A percentile compares a stretch with the other conserved stretches of the same genome.
Evolutionary conservation across 768 basidiomycete species (phyloP).

Genomic region (Podaxis rugospora): DNA sequence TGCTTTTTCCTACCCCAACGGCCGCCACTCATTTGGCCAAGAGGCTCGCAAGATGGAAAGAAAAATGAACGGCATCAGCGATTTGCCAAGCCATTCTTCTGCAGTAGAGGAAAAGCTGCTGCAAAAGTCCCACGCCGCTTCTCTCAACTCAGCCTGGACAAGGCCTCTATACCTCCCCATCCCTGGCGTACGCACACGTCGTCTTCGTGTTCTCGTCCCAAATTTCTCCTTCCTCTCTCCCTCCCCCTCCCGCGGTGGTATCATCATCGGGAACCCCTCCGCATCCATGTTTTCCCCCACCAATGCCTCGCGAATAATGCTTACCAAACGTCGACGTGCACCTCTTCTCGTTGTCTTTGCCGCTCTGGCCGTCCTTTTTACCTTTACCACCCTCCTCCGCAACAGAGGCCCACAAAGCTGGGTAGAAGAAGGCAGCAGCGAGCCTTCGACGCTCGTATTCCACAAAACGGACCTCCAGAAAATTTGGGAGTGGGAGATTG

Average conservation of each 20-base stretch:
- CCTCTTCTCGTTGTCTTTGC: conserved; percentile 49
- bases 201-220: conserved; percentile 55
- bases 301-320: conserved; percentile 35
- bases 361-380: conserved; percentile 47
- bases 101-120: conserved; percentile 37
- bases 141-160: conserved; percentile 36
- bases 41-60: background rate
- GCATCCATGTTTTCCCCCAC: background rate
- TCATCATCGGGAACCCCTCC: conserved; percentile 1
- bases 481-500: conserved; percentile 93
- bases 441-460: conserved; percentile 68
- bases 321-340: conserved; percentile 38
- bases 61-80: conserved; percentile 17
- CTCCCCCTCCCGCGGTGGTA: conserved; percentile 1
- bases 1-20: background rate
- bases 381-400: conserved; percentile 24
- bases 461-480: conserved; percentile 66
- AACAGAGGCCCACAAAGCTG: conserved; percentile 20
- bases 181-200: conserved; percentile 52
- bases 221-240: conserved; percentile 44
- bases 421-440: conserved; percentile 28
- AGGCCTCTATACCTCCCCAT: conserved; percentile 54
- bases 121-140: conserved; percentile 26
- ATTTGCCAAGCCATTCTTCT: conserved; percentile 39
- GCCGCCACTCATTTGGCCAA: background rate